Base-by-base conservation (phyloP, 148 eudicot species). In the Spergularia marina region DNA sequence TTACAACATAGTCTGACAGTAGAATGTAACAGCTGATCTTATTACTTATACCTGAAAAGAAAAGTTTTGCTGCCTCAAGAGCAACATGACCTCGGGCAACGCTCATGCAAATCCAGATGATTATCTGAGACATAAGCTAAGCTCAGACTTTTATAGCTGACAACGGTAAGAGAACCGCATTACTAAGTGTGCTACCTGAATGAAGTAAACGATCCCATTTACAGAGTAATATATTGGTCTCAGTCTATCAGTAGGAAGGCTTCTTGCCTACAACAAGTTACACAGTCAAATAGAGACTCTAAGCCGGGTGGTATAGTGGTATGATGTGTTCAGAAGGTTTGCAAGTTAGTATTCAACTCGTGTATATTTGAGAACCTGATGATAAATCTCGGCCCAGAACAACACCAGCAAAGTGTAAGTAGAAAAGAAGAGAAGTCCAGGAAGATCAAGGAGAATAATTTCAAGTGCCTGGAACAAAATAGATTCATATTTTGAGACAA, bases 301-400 rank as follows among this genome's bases (percentile, higher is more conserved):
- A 10, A n/a, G 2, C 30, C 8, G 49, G 8, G 8, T 44, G 49
- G 1, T 30, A 30, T 30, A 30, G 36, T 30, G 36, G 36, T 30
- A 30, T 30, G 36, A 44, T 44, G 10, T 44, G 10, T 44, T 44
- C 13, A 25, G 49, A 21, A 23, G 40, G 17, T 40, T 21, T 61
- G 39, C 61, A 16, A 53, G 6, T 44, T 25, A n/a, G 41, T 18
- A 62, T 10, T 69, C 64, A 62, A 5, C 58, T 41, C 23, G 56
- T 25, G n/a, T 41, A 65, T 10, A 66, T 53, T 34, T 12, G 36
- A 74, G 70, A 73, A 89, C 93, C 93, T 91, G 89, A 79, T 87
- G 89, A 77, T 89, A 91, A 81, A 91, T 91, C 84, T 91, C 96
- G 17, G 92, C 96, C 96, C 96, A 91, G 72, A 90, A 91, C 74